Percentiles rank a stretch among this genome's conserved stretches.
Evolutionary conservation across 192 early-diverging fungal species (phyloP).

Genomic region (Backusella macrospora): DNA sequence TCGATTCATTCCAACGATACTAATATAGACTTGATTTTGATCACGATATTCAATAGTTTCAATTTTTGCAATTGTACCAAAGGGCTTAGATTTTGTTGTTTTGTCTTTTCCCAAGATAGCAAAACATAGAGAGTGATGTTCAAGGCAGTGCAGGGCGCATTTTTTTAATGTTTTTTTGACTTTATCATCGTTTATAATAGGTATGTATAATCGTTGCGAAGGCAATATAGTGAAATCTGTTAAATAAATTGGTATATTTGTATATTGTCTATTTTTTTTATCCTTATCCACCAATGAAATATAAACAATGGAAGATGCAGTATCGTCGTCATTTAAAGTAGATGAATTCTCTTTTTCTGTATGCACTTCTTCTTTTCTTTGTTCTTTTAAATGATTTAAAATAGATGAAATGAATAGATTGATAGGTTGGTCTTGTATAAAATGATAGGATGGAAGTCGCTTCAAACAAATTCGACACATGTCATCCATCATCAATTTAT

Average conservation of each 20-base stretch:
- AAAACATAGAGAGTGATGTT: neutral
- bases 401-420: neutral
- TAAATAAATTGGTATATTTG: neutral
- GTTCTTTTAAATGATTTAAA: too few relatives aligned
- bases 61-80: conserved; percentile 15
- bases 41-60: conserved; percentile 8
- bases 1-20: neutral
- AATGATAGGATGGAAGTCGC: neutral
- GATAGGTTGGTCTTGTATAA: neutral
- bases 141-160: neutral
- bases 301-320: too few relatives aligned
- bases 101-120: neutral
- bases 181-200: neutral
- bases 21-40: neutral
- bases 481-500: neutral
- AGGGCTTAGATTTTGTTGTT: neutral
- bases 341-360: too few relatives aligned
- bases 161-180: neutral
- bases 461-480: neutral
- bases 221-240: neutral
- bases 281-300: too few relatives aligned
- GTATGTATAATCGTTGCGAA: neutral
- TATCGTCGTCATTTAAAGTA: too few relatives aligned
- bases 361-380: too few relatives aligned
- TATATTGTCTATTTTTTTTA: neutral